Evolutionary conservation across 371 early-diverging fungal species (phyloP), one percentile per base, ranked within the genome.

Genomic region (Mortierella sp.): DNA sequence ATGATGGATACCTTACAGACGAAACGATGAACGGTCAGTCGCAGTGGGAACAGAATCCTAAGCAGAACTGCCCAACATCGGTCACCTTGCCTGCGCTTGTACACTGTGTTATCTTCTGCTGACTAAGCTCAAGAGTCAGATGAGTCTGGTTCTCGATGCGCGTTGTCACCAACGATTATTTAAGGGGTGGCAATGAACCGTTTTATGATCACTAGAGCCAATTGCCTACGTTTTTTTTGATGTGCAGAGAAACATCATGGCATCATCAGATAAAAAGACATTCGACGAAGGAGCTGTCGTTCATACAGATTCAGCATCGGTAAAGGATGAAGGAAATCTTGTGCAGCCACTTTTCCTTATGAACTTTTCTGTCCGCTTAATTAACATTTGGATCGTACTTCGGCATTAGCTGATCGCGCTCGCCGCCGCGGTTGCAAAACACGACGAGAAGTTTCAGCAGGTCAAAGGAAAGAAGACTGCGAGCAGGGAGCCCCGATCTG

Each of bases 391-490:
- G 7, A 44, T 17, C n/a, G n/a, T 7, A 6, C 6, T 44, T 21
- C 15, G n/a, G 17, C 21, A 17, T 4, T 48, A 76, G 78, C 50
- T 76, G 43, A 54, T 76, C 7, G 70, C 78, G 0, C 59, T 76
- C 3, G 64, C 78, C 14, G 65, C 65, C 15, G 78, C 69, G 26
- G 56, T 76, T 19, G 70, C 78, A 30, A 76, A 76, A 41, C 70
- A 76, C 27, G 56, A 60, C 12, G 66, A 69, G 49, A 66, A 26
- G 30, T 60, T 61, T 28, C 70, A 76, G 32, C 39, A 60, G 14
- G 30, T 47, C 19, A 64, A 76, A 57, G 50, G 44, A 12, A 17
- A 27, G 3, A 60, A 24, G 17, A 57, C 60, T 4, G 51, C 62
- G 0, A 58, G 64, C 49, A 64, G 41, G 55, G 56, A 51, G 2